Evolutionary conservation across 164 flowering plant species (phyloP).

Genomic region (Piper longum): DNA sequence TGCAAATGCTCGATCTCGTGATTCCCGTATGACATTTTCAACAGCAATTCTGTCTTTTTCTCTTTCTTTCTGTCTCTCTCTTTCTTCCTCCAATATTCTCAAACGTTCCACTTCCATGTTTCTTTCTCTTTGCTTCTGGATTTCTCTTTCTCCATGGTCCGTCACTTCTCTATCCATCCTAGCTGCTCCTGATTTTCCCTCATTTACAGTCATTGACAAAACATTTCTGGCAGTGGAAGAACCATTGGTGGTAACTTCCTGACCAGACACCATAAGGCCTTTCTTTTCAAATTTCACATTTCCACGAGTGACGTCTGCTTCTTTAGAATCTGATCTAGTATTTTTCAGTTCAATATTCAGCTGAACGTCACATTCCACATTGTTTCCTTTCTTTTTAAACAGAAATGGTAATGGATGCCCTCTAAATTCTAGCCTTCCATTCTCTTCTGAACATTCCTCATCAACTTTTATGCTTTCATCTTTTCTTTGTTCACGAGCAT

Average conservation of each 20-base stretch:
- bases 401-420: background rate
- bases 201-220: too few species aligned
- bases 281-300: too few species aligned
- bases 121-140: constrained; percentile 12
- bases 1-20: too few species aligned
- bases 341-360: too few species aligned
- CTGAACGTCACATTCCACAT: too few species aligned
- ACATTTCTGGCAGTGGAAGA: too few species aligned
- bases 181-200: background rate
- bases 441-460: background rate
- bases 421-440: background rate
- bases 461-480: background rate
- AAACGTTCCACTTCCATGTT: constrained; percentile 24
- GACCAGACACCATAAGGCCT: too few species aligned
- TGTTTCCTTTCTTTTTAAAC: background rate
- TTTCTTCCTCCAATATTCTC: constrained; percentile 26
- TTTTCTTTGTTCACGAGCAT: background rate
- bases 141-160: constrained; percentile 21
- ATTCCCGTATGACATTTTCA: constrained; percentile 63
- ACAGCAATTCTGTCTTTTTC: constrained; percentile 38
- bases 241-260: too few species aligned
- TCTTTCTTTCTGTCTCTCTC: constrained; percentile 29
- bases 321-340: too few species aligned
- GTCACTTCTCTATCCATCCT: constrained; percentile 14
- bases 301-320: too few species aligned